phyloP scores from a whole-genome alignment of 2,329 filamentous ascomycete species.

The Trichoderma afroharzianum region DNA sequence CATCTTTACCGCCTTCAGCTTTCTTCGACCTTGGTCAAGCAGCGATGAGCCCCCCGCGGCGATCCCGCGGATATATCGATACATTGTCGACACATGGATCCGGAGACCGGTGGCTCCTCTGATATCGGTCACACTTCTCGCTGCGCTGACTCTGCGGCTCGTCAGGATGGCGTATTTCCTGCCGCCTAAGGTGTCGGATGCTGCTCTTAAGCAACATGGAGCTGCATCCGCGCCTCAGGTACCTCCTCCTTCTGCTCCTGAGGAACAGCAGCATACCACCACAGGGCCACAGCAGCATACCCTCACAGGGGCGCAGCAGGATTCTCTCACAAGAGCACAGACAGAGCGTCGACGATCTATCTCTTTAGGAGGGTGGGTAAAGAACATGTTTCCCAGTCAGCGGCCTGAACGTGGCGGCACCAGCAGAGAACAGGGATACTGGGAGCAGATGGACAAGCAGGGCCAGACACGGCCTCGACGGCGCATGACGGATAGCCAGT shows the following conservation, averaged over 20 bases:
- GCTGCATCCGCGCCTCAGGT: not conserved
- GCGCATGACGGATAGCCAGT: constrained; percentile 18
- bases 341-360: constrained; percentile 12
- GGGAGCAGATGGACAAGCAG: constrained; percentile 24
- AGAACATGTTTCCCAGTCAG: constrained; percentile 45
- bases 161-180: constrained; percentile 25
- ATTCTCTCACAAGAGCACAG: not conserved
- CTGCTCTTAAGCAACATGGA: constrained; percentile 16
- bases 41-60: not conserved
- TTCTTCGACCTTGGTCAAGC: not conserved
- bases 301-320: not conserved
- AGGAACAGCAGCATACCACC: not conserved
- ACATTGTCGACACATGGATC: not conserved
- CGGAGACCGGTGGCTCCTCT: not conserved
- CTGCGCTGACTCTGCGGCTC: not conserved
- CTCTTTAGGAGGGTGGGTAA: constrained; percentile 41
- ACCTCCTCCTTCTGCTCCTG: not conserved
- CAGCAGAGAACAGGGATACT: constrained; percentile 32
- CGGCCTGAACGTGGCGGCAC: constrained; percentile 51
- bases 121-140: not conserved
- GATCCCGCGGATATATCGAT: not conserved
- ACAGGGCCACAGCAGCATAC: not conserved
- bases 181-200: constrained; percentile 19
- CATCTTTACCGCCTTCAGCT: not conserved
- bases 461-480: constrained; percentile 5